Evolutionary conservation across 495 filamentous ascomycete genomes (phyloP).

Genomic region (Penicillium maclennaniae): DNA sequence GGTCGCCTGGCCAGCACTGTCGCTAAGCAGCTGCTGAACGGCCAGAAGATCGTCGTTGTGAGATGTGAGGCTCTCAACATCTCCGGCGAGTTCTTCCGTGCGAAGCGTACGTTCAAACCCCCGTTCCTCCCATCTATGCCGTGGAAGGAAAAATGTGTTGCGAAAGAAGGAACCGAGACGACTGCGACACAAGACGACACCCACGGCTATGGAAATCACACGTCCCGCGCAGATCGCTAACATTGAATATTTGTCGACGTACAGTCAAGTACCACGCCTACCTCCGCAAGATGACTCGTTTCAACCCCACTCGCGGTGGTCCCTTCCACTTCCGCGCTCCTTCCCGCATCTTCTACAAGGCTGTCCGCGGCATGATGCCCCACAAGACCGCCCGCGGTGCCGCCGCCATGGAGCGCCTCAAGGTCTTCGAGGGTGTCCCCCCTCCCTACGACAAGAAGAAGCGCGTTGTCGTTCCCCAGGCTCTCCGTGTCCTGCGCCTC

Average conservation of each 20-base stretch:
- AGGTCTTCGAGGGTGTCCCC: slow-evolving; percentile 99
- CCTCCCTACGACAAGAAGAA: slow-evolving; percentile 99
- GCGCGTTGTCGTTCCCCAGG: slow-evolving; percentile 98
- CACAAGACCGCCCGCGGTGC: slow-evolving; percentile 99
- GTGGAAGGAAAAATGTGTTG: slow-evolving; percentile 4
- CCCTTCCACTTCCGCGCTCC: slow-evolving; percentile 99
- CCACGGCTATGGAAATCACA: background rate
- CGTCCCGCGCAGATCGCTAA: slow-evolving; percentile 30
- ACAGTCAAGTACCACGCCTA: slow-evolving; percentile 99
- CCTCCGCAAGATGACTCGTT: slow-evolving; percentile 99
- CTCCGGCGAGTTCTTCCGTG: slow-evolving; percentile 99
- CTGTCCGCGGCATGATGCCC: slow-evolving; percentile 98
- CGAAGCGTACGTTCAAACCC: slow-evolving; percentile 82
- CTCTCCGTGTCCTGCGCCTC: slow-evolving; percentile 86
- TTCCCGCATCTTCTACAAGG: slow-evolving; percentile 99
- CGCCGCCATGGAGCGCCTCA: slow-evolving; percentile 93
- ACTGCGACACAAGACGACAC: background rate
- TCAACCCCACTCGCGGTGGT: slow-evolving; percentile 97
- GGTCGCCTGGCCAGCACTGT: slow-evolving; percentile 98
- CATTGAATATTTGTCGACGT: slow-evolving; percentile 24
- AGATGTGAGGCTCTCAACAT: slow-evolving; percentile 99
- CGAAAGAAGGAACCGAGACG: background rate
- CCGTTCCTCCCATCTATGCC: slow-evolving; percentile 1
- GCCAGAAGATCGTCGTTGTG: slow-evolving; percentile 99
- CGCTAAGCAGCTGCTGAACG: slow-evolving; percentile 98